Percentiles rank a stretch among this genome's conserved stretches.
These are phyloP conservation scores for Lachancea waltii DNA, from an alignment of 805 yeast species.

Conservation along the genomic window DNA sequence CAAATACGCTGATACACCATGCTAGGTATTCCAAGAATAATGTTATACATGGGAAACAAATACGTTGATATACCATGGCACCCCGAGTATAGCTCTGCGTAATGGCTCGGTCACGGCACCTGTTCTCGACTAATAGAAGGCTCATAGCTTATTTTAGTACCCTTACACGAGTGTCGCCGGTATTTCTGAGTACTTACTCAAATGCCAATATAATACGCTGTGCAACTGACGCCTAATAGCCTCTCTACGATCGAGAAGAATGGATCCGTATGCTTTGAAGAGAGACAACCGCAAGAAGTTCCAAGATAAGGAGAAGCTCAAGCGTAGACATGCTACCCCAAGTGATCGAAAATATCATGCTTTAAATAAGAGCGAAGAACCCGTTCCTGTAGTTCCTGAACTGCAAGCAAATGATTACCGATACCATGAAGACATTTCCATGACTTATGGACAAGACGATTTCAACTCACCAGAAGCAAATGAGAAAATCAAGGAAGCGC, in stretches of 20 bases:
- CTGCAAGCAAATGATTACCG: constrained; percentile 21
- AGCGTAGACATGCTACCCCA: constrained; percentile 34
- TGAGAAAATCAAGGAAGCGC: constrained; percentile 12
- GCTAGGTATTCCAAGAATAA: too few relatives aligned
- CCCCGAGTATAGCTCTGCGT: too few relatives aligned
- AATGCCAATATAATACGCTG: too few relatives aligned
- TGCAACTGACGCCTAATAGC: too few relatives aligned
- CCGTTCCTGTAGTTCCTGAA: constrained; percentile 12
- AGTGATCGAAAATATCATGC: constrained; percentile 33
- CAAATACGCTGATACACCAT: too few relatives aligned
- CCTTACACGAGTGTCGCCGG: too few relatives aligned
- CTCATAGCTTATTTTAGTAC: too few relatives aligned
- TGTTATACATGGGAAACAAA: too few relatives aligned
- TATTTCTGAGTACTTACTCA: too few relatives aligned
- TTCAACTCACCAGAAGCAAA: constrained; percentile 4
- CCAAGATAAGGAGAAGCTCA: constrained; percentile 36
- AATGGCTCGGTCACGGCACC: too few relatives aligned
- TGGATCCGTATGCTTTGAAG: constrained; percentile 31
- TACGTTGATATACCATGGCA: too few relatives aligned
- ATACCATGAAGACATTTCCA: constrained; percentile 18
- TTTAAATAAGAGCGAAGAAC: constrained; percentile 20
- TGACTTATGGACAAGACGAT: constrained; percentile 11
- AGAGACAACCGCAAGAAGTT: constrained; percentile 38
- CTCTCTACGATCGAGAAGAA: constrained; percentile 6
- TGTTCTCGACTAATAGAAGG: too few relatives aligned